Conservation (phyloP, 768 basidiomycete genomes). For the Pleurotus citrinopileatus region DNA sequence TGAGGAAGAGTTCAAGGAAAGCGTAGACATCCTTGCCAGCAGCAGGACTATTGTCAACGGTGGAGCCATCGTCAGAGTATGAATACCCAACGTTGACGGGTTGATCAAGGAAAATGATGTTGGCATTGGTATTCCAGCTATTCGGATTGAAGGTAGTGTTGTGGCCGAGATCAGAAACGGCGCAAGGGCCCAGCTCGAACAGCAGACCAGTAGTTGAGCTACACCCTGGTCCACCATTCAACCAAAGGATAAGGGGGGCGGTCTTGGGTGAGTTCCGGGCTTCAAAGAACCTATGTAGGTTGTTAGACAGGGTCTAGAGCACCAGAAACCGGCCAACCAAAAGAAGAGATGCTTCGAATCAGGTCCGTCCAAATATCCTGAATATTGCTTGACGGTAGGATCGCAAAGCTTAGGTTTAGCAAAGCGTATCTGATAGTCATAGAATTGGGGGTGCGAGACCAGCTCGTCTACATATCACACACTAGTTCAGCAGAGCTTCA, state of each 20-base stretch:
- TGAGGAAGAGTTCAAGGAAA: constrained; percentile 78
- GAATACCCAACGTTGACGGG: constrained; percentile 92
- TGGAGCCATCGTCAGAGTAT: constrained; percentile 72
- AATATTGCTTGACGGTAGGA: constrained; percentile 72
- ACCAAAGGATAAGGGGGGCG: constrained; percentile 87
- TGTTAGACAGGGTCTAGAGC: neutral
- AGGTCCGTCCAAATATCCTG: constrained; percentile 80
- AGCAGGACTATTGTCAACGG: constrained; percentile 76
- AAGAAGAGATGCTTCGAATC: constrained; percentile 85
- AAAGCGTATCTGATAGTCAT: constrained; percentile 54
- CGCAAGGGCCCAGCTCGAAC: constrained; percentile 91
- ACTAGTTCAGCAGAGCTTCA: neutral
- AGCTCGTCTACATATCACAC: constrained; percentile 52
- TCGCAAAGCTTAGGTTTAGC: constrained; percentile 78
- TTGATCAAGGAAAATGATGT: constrained; percentile 75
- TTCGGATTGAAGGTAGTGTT: constrained; percentile 72
- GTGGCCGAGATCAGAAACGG: constrained; percentile 61
- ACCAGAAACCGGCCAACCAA: constrained; percentile 45
- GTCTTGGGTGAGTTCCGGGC: constrained; percentile 66
- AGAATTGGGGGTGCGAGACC: constrained; percentile 50
- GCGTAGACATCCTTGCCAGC: constrained; percentile 90
- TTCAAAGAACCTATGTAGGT: constrained; percentile 77
- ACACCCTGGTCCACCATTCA: constrained; percentile 79
- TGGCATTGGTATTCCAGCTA: constrained; percentile 84
- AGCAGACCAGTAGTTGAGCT: constrained; percentile 79